Conservation (phyloP, 2,329 filamentous ascomycete species). For the Monilinia laxa region DNA sequence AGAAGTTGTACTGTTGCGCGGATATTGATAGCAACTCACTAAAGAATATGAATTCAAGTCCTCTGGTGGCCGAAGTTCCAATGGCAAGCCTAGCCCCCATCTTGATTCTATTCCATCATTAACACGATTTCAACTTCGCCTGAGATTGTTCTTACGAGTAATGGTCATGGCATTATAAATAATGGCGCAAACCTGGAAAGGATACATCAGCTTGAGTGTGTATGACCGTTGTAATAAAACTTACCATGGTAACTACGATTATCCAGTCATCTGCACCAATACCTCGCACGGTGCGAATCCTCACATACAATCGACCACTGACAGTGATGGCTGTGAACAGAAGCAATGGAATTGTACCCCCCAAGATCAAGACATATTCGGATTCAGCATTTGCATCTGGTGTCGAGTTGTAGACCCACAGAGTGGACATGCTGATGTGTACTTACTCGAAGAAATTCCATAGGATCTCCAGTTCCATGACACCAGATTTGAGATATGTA, state of each 20-base stretch:
- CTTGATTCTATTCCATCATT: conserved; percentile 17
- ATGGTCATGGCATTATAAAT: conserved; percentile 10
- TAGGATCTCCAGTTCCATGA: not conserved
- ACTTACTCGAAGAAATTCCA: conserved; percentile 4
- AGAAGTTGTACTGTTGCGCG: not conserved
- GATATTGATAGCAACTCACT: not conserved
- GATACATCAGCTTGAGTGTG: not conserved
- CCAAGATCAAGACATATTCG: conserved; percentile 11
- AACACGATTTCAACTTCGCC: not conserved
- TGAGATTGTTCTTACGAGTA: conserved; percentile 5
- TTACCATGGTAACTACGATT: conserved; percentile 1
- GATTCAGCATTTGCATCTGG: conserved; percentile 16
- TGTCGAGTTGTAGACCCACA: conserved; percentile 22
- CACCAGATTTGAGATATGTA: conserved; percentile 10
- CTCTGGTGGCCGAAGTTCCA: conserved; percentile 4
- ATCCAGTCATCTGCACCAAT: conserved; percentile 19
- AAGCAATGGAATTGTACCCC: conserved; percentile 8
- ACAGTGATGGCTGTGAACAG: conserved; percentile 16
- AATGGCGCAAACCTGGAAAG: conserved; percentile 1
- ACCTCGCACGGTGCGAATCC: conserved; percentile 20
- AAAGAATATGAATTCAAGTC: conserved; percentile 6
- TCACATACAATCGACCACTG: conserved; percentile 4
- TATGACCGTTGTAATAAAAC: not conserved
- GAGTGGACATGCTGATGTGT: conserved; percentile 19
- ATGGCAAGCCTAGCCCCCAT: conserved; percentile 21